phyloP scores from a whole-genome alignment of 306 rosid species.

The Cucumis sativus region Cucumber_9930_V3 NC_026660.2:27892501-27893000 shows the following conservation, averaged over 20 bases:
- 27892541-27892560: constrained; percentile 84
- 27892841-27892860: too few species aligned
- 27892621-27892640: constrained; percentile 86
- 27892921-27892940: not conserved
- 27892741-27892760: not conserved
- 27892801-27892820: not conserved
- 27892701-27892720: not conserved
- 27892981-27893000: not conserved
- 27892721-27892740: not conserved
- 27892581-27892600: constrained; percentile 81
- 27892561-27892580: constrained; percentile 56
- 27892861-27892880: not conserved
- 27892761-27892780: not conserved
- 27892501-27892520: constrained; percentile 27
- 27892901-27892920: not conserved
- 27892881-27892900: not conserved
- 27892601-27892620: constrained; percentile 75
- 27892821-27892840: not conserved
- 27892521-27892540: constrained; percentile 50
- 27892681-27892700: constrained; percentile 61
- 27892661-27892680: constrained; percentile 70
- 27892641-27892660: constrained; percentile 71
- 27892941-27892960: not conserved
- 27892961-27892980: not conserved
- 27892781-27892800: not conserved